Evolutionary conservation across 257 asterid species (phyloP).

Genomic region (Solanum arcanum): DNA sequence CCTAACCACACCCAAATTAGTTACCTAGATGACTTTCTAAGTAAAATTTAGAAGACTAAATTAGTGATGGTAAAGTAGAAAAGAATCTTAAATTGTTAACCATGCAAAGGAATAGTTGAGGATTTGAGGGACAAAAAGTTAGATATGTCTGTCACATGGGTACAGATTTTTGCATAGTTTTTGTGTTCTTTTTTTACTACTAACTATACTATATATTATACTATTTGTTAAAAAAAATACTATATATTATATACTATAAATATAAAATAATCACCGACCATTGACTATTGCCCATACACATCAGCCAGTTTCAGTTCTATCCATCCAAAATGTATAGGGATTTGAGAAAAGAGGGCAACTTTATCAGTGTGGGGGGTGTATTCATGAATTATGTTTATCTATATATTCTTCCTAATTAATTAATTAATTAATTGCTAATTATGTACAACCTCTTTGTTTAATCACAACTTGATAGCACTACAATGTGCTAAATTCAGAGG

Average conservation of each 20-base stretch:
- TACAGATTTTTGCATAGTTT: background rate
- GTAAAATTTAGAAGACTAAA: background rate
- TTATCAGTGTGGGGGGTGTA: background rate
- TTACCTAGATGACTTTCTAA: background rate
- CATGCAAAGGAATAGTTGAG: background rate
- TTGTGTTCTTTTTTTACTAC: background rate
- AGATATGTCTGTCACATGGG: conserved; percentile 4
- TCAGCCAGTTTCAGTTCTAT: background rate
- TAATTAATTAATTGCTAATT: background rate
- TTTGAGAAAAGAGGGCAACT: background rate
- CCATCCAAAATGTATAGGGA: background rate
- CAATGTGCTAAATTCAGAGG: background rate
- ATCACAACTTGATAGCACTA: background rate
- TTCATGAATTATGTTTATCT: background rate
- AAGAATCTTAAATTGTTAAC: background rate
- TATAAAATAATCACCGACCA: conserved; percentile 3
- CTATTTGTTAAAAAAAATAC: background rate
- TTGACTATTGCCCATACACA: background rate
- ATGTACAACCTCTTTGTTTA: background rate
- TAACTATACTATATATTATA: background rate
- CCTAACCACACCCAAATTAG: too few relatives aligned
- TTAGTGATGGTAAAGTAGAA: background rate
- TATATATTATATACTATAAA: background rate
- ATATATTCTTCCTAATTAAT: background rate
- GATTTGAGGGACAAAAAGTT: background rate